Base-by-base conservation (phyloP, 1,139 yeast species). In the Suhomyces panamericanus region DNA sequence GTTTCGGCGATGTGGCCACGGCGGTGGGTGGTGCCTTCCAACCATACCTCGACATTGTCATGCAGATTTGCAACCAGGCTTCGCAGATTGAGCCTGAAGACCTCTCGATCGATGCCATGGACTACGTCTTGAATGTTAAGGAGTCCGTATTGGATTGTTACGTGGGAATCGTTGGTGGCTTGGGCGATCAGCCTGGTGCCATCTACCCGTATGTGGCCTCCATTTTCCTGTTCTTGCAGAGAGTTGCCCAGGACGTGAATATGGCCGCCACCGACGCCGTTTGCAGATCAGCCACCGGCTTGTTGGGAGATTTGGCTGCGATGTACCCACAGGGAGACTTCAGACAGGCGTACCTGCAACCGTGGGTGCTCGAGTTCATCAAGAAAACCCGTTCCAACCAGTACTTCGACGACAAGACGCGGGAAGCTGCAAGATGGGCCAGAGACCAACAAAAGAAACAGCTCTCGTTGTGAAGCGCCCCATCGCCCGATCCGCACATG, bases 361-460 rank as follows among this genome's bases (percentile, higher is more conserved):
- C 75, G 3, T 89, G 96, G 96, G 81, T 91, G 32, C 73, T 85
- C 9, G 85, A 83, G 22, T 79, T 87, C 58, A 85, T 91, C 62
- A 85, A 82, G 64, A 79, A 77, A 59, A 87, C 96, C 14, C 78
- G 91, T 63, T 61, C 79, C 39, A 85, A 83, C 61, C 75, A 77
- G 48, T 57, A 71, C 32, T 87, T 84, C 60, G 74, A 81, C 38
- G 78, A 78, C 51, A 71, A 77, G 46, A 89, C 97, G 10, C 82
- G 80, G 62, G 95, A 87, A 59, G 88, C 96, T 24, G 97, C 97
- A 13, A 81, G 91, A 68, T 93, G 98, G 97, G 97, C 98, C 11
- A 81, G 95, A 56, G 96, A 87, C 57, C 96, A 84, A 67, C 90
- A 83, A 62, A 83, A 81, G 69, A 69, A 75, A 49, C 85, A 81